Base-by-base conservation (phyloP, 2,329 filamentous ascomycete species). In the Aspergillus uvarum region DNA sequence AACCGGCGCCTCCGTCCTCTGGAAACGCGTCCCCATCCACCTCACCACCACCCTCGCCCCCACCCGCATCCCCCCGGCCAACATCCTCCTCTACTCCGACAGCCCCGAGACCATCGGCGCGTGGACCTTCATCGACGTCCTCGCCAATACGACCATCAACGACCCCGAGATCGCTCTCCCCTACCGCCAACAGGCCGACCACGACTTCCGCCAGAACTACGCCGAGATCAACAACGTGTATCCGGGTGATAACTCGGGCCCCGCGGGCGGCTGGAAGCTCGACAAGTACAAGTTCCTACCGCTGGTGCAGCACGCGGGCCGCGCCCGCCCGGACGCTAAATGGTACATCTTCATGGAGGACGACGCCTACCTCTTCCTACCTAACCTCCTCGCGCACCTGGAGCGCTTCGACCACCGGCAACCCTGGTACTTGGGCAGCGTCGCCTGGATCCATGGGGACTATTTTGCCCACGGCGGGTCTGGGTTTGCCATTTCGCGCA, bases 241-340 rank as follows among this genome's bases (percentile, higher is more conserved):
- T 16, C 60, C 63, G 4, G 65, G 64, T 26, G 67, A 69, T 47
- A 59, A 55, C 16, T 58, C 60, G 21, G 66, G 66, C 4, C 62
- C 62, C 7, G 26, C 54, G 11, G 79, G 78, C 2, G 73, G 71
- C 16, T 86, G 84, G 84, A 77, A 77, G 24, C 71, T 87, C 31
- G 85, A 87, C 75, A 86, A 85, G 73, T 87, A 85, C 75, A 87
- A 87, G 72, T 86, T 85, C 66, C 73, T 85, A 47, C 83, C 85
- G 65, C 85, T 86, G 65, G 80, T 83, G 16, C 80, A 58, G n/a
- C 51, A 57, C 7, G 52, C 55, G 1, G 51, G 49, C 5, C 19
- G 26, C 4, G 32, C 47, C 29, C 52, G 54, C 31, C 51, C 55
- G 2, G 51, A 58, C 26, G 55, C 59, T 1, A 81, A 85, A 65